Base-by-base conservation (phyloP, 768 basidiomycete species). In the Dendrothele bispora region DNA sequence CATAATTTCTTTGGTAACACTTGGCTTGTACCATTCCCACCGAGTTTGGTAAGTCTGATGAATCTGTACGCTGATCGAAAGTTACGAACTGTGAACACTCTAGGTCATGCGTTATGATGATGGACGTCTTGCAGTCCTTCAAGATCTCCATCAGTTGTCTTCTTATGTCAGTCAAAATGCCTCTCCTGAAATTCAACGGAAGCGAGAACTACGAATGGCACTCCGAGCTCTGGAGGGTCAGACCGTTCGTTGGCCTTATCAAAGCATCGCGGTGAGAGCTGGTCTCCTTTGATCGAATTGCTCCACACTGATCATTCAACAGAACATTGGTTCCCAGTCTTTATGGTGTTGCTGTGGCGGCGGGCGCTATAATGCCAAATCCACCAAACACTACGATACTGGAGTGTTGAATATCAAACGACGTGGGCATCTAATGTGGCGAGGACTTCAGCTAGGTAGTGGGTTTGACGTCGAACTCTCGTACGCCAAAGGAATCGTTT, bases 21-120 rank as follows among this genome's bases (percentile, higher is more conserved):
- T 7, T 89, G 86, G 83, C 83, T 84, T 77, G 75, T 88, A 24
- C 86, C 88, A 3, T 91, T 91, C 56, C 88, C 88, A 0, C 85
- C 87, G 1, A 80, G 83, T 0, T 66, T 87, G 45, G 84, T 83
- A 54, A 44, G 73, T n/a, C 17, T 49, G 25, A 29, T 48, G 41
- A 15, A 30, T 45, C 29, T 18, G 15, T n/a, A n/a, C n/a, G n/a
- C n/a, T n/a, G n/a, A n/a, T n/a, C n/a, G n/a, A n/a, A n/a, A n/a
- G 6, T 10, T 3, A 18, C 28, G 7, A 32, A 37, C 20, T 40
- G 49, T 46, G 51, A 48, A 37, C 11, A 43, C 12, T 35, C n/a
- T 46, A 50, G 84, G 79, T 87, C 41, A 74, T 91, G 17, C 79
- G 76, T 7, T 88, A 85, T 53, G 87, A 88, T 53, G 74, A 82